phyloP scores from a whole-genome alignment of 116 monocot species.

The Dioscorea cayenensis region DNA sequence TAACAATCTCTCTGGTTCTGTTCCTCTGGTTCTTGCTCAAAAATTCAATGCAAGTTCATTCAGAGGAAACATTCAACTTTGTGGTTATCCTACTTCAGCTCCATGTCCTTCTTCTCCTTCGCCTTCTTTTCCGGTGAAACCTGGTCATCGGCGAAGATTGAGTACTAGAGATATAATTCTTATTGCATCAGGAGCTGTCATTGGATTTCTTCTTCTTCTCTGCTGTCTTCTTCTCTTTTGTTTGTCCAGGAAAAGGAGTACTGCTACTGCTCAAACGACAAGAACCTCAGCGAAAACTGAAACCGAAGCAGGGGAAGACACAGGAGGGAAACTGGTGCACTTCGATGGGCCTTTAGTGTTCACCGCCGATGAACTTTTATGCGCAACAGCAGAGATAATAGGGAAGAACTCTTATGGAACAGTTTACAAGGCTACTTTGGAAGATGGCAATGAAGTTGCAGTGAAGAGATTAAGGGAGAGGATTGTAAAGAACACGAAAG shows the following conservation, averaged over 20 bases:
- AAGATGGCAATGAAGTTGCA: constrained; percentile 73
- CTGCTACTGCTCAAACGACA: not conserved
- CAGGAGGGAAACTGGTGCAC: constrained; percentile 62
- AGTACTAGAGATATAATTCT: constrained; percentile 30
- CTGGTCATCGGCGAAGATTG: not conserved
- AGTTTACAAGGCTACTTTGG: constrained; percentile 88
- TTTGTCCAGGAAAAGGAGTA: constrained; percentile 33
- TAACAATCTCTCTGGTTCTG: constrained; percentile 48
- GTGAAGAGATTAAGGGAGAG: constrained; percentile 91
- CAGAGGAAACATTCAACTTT: constrained; percentile 52
- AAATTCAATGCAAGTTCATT: constrained; percentile 59
- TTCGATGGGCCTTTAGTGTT: constrained; percentile 84
- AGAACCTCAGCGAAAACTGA: constrained; percentile 20
- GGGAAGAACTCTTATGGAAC: constrained; percentile 94
- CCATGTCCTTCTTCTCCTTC: constrained; percentile 34
- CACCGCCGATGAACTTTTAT: constrained; percentile 87
- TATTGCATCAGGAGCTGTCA: constrained; percentile 21
- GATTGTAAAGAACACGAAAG: constrained; percentile 69
- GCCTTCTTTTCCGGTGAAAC: not conserved
- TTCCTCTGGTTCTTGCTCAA: constrained; percentile 33
- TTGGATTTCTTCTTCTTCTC: constrained; percentile 32
- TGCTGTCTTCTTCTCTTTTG: constrained; percentile 52
- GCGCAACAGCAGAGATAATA: constrained; percentile 96
- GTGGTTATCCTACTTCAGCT: constrained; percentile 30
- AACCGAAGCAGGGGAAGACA: constrained; percentile 41